These are phyloP conservation scores for Pseudocercospora vitis DNA, from an alignment of 2,329 filamentous ascomycete genomes.

Conservation along the genomic window DNA sequence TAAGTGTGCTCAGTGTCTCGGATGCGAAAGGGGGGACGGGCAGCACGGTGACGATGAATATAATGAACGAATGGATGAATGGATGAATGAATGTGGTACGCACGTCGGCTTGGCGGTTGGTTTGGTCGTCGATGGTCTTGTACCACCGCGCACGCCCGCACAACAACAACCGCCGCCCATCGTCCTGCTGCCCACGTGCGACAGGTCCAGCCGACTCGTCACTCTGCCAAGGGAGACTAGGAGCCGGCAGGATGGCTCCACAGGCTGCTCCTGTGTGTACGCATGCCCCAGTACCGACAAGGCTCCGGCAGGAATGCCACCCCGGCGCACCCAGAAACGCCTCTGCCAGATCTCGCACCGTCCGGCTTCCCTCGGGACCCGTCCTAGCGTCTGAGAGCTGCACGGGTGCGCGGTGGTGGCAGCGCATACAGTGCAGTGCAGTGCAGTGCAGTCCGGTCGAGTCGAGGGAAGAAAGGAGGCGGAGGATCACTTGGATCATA, in stretches of 20 bases:
- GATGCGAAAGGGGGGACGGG: too few species aligned
- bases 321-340: slow-evolving; percentile 9
- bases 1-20: slow-evolving; percentile 1
- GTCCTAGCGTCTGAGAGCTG: too few species aligned
- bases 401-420: too few species aligned
- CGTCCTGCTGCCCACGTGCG: background rate
- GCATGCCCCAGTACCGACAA: slow-evolving; percentile 5
- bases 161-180: too few species aligned
- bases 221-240: background rate
- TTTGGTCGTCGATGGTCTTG: too few species aligned
- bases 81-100: background rate
- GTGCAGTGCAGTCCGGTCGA: too few species aligned
- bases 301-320: slow-evolving; percentile 14
- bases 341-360: slow-evolving; percentile 10
- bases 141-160: background rate
- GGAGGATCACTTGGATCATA: slow-evolving; percentile 1
- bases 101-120: slow-evolving; percentile 1
- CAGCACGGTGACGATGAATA: too few species aligned
- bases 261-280: too few species aligned
- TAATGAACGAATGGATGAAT: too few species aligned
- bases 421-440: too few species aligned
- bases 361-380: slow-evolving; percentile 12
- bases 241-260: background rate
- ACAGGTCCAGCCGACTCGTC: slow-evolving; percentile 4
- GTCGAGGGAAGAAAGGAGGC: slow-evolving; percentile 4